Evolutionary conservation across 2,329 filamentous ascomycete genomes (phyloP).

Genomic region (Shiraia bambusicola): DNA sequence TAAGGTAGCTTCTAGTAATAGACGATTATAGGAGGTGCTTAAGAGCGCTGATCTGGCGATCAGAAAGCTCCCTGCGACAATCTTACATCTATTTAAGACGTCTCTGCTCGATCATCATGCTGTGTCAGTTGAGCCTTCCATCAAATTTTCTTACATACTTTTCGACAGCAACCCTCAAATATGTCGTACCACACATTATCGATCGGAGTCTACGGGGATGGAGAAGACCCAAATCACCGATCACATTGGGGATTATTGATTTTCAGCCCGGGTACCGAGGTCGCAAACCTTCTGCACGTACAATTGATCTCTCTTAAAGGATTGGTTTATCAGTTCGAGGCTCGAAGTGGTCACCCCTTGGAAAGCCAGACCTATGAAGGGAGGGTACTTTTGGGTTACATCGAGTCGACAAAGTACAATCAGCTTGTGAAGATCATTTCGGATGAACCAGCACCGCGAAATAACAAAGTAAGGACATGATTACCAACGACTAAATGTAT

Average conservation of each 20-base stretch:
- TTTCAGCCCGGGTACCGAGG: background rate
- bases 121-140: too few species aligned
- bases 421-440: slow-evolving; percentile 3
- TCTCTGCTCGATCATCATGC: too few species aligned
- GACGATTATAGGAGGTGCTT: too few species aligned
- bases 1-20: too few species aligned
- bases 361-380: slow-evolving; percentile 5
- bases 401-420: slow-evolving; percentile 4
- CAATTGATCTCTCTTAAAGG: slow-evolving; percentile 1
- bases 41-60: too few species aligned
- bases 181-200: slow-evolving; percentile 4
- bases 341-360: background rate
- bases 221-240: slow-evolving; percentile 5
- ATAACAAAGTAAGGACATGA: slow-evolving; percentile 1
- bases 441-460: slow-evolving; percentile 4
- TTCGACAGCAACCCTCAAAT: too few species aligned
- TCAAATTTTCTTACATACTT: too few species aligned
- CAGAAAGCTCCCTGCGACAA: too few species aligned
- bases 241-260: slow-evolving; percentile 5
- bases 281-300: slow-evolving; percentile 3
- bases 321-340: slow-evolving; percentile 5
- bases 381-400: slow-evolving; percentile 2
- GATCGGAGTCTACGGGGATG: slow-evolving; percentile 3
- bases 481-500: background rate
- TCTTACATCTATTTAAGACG: too few species aligned